Base-by-base conservation (phyloP, 1,284 basidiomycete species). In the Anthracocystis walkeri region DNA sequence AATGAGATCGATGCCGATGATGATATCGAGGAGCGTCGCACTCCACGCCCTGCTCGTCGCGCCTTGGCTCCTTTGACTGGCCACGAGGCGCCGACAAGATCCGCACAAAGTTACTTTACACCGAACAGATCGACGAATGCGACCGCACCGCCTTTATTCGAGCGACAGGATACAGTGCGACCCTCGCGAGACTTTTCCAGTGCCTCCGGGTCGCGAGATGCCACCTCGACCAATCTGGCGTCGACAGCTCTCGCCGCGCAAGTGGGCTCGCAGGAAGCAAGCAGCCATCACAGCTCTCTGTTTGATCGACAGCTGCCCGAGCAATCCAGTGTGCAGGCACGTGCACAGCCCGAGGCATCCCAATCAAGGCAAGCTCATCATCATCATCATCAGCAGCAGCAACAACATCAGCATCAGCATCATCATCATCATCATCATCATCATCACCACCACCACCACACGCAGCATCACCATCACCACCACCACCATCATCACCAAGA, bases 11-110 rank as follows among this genome's bases (percentile, higher is more conserved):
- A 38, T 14, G 60, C 46, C 38, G 60, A 62, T 7, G 77, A 69
- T 12, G 78, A 79, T 2, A 18, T 65, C 27, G 79, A 78, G 21
- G 79, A 81, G 25, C 63, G 79, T 23, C 57, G 65, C 10, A 81
- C 79, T 16, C 79, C 79, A 6, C 60, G 79, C 7, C 78, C 79
- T 7, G 58, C 69, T 18, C 60, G 79, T 14, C 56, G 79, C 45
- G 67, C 65, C 16, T 50, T 81, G 29, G 79, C 77, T 3, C 77
- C 77, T 10, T 27, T 81, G 41, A 59, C 66, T 12, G 74, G 65
- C 14, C 56, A 62, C 12, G 70, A 73, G 8, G 29, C 48, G 48
- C 54, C 67, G 5, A 25, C 56, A 16, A 56, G 46, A 1, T 21
- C 55, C 1, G 31, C 59, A 1, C 58, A 60, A 20, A 65, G 56